phyloP scores from a whole-genome alignment of 768 basidiomycete species.

The Suillus decipiens region DNA sequence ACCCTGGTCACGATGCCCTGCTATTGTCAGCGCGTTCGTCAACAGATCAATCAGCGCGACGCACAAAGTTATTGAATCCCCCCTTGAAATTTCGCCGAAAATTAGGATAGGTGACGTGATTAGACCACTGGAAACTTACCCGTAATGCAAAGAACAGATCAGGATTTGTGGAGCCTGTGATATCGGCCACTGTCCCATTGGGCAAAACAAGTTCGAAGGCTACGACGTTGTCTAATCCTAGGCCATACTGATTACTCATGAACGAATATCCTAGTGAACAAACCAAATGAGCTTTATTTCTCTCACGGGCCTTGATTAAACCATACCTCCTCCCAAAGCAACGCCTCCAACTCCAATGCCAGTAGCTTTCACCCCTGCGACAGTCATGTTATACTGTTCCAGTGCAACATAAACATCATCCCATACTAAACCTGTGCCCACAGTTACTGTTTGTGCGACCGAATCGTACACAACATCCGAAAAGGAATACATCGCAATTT shows the following conservation, averaged over 20 bases:
- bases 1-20: slow-evolving; percentile 63
- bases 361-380: slow-evolving; percentile 59
- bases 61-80: slow-evolving; percentile 63
- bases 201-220: slow-evolving; percentile 64
- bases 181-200: slow-evolving; percentile 43
- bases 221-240: slow-evolving; percentile 55
- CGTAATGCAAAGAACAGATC: slow-evolving; percentile 49
- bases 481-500: slow-evolving; percentile 56
- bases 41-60: slow-evolving; percentile 10
- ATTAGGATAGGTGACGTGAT: background rate
- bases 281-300: slow-evolving; percentile 36
- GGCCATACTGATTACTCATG: slow-evolving; percentile 60
- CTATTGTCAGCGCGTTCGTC: slow-evolving; percentile 31
- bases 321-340: slow-evolving; percentile 55
- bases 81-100: slow-evolving; percentile 40
- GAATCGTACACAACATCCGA: slow-evolving; percentile 40
- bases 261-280: slow-evolving; percentile 58
- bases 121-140: slow-evolving; percentile 31
- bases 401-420: slow-evolving; percentile 61
- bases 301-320: background rate
- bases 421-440: slow-evolving; percentile 53
- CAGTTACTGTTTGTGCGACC: slow-evolving; percentile 36
- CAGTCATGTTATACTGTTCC: slow-evolving; percentile 47
- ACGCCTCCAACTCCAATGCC: slow-evolving; percentile 65
- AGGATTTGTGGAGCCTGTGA: slow-evolving; percentile 34